A percentile compares a stretch with the other conserved stretches of the same genome.
Conservation (phyloP, 768 basidiomycete species). For the Postia placenta region DNA sequence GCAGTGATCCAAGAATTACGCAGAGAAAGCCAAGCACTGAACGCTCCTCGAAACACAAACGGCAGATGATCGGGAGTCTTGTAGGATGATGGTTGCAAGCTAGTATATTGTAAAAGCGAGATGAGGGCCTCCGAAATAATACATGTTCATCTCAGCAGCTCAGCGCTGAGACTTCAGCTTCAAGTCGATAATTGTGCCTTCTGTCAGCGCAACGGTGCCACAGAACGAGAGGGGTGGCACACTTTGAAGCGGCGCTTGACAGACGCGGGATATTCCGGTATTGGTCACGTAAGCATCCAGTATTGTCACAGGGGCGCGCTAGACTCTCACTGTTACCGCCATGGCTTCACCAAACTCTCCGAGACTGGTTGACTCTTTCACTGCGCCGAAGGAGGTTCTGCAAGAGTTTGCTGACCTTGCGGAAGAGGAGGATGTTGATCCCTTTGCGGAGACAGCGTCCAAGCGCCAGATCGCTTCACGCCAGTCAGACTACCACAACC, state of each 20-base stretch:
- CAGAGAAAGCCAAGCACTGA: constrained; percentile 50
- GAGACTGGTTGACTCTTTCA: constrained; percentile 84
- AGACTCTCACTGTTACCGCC: constrained; percentile 4
- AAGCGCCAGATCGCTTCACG: constrained; percentile 91
- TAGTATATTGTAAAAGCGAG: no score
- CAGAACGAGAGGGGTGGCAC: no score
- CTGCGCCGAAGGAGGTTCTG: constrained; percentile 88
- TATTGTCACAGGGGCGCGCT: no score
- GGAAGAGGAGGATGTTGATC: constrained; percentile 89
- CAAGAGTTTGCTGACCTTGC: constrained; percentile 92
- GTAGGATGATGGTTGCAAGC: background rate
- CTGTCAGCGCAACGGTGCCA: no score
- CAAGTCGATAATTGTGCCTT: no score
- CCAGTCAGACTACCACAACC: constrained; percentile 92
- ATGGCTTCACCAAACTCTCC: constrained; percentile 28
- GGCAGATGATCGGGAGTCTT: constrained; percentile 14
- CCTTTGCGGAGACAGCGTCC: constrained; percentile 88
- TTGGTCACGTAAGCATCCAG: no score
- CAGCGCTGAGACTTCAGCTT: no score
- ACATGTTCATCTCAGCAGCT: no score
- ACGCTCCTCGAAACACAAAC: constrained; percentile 24
- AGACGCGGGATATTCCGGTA: no score
- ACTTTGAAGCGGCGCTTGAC: no score
- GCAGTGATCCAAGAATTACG: constrained; percentile 82
- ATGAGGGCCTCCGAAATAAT: no score